These are phyloP conservation scores for Dendrostoma leiphaemia DNA, from an alignment of 2,329 filamentous ascomycete genomes.

Conservation along the genomic window DNA sequence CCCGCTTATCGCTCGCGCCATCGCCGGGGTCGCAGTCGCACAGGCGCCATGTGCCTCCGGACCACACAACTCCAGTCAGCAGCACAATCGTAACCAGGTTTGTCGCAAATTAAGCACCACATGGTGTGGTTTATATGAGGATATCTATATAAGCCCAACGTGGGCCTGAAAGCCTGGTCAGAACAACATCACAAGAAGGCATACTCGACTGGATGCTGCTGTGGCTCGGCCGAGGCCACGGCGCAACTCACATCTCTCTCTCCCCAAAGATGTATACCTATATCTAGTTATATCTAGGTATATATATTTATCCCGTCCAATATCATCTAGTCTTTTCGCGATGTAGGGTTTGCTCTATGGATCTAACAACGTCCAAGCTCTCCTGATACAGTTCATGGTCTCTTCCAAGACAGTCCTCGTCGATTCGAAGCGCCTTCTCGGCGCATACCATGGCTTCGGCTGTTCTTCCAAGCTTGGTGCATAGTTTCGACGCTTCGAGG, in stretches of 20 bases:
- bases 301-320: no score
- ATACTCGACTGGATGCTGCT: no score
- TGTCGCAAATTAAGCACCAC: not conserved
- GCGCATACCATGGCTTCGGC: not conserved
- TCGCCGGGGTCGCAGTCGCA: not conserved
- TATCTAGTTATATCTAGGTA: no score
- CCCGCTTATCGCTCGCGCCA: not conserved
- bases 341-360: not conserved
- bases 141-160: no score
- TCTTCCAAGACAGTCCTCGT: not conserved
- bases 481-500: not conserved
- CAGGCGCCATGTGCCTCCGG: not conserved
- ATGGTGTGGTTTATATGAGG: not conserved
- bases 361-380: not conserved
- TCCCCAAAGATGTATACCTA: no score
- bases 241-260: no score
- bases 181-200: no score
- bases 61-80: not conserved
- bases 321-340: no score
- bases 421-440: not conserved
- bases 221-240: no score
- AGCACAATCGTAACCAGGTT: not conserved
- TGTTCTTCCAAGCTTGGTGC: not conserved
- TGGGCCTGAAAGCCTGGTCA: no score
- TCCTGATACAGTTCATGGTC: not conserved